Conservation (phyloP, 2,329 filamentous ascomycete genomes). For the Pyrenochaeta sp. region DNA sequence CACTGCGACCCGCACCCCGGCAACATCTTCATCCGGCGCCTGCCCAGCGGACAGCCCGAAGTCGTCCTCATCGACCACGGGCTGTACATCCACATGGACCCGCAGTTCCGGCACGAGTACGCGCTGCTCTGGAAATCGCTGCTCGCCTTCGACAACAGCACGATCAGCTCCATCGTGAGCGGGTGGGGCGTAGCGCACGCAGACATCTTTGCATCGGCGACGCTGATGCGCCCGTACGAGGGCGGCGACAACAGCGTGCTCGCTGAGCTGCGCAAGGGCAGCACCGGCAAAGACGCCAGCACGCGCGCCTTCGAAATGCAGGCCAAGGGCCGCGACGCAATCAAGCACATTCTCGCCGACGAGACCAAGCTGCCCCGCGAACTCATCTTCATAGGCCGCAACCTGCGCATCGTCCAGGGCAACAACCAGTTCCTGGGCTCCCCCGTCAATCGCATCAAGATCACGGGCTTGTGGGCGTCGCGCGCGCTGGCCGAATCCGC, state of each 20-base stretch:
- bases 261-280: slow-evolving; percentile 62
- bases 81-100: slow-evolving; percentile 90
- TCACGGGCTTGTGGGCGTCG: slow-evolving; percentile 90
- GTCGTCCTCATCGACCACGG: slow-evolving; percentile 97
- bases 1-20: slow-evolving; percentile 98
- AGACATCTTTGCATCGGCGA: slow-evolving; percentile 91
- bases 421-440: slow-evolving; percentile 92
- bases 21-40: slow-evolving; percentile 92
- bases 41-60: slow-evolving; percentile 82
- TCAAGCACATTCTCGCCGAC: slow-evolving; percentile 82
- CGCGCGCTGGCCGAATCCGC: slow-evolving; percentile 79
- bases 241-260: slow-evolving; percentile 77
- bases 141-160: slow-evolving; percentile 89
- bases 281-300: slow-evolving; percentile 63
- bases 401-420: slow-evolving; percentile 90
- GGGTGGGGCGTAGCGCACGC: slow-evolving; percentile 89
- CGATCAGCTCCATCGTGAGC: slow-evolving; percentile 73
- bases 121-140: slow-evolving; percentile 91
- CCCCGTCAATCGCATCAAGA: slow-evolving; percentile 90
- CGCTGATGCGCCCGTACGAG: slow-evolving; percentile 87
- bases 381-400: slow-evolving; percentile 89
- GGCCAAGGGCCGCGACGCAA: slow-evolving; percentile 71
- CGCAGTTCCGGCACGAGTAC: slow-evolving; percentile 85
- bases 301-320: slow-evolving; percentile 79
- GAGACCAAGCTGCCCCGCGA: slow-evolving; percentile 90